These are phyloP conservation scores for Articulospora tetracladia DNA, from an alignment of 495 filamentous ascomycete genomes.

Conservation along the genomic window DNA sequence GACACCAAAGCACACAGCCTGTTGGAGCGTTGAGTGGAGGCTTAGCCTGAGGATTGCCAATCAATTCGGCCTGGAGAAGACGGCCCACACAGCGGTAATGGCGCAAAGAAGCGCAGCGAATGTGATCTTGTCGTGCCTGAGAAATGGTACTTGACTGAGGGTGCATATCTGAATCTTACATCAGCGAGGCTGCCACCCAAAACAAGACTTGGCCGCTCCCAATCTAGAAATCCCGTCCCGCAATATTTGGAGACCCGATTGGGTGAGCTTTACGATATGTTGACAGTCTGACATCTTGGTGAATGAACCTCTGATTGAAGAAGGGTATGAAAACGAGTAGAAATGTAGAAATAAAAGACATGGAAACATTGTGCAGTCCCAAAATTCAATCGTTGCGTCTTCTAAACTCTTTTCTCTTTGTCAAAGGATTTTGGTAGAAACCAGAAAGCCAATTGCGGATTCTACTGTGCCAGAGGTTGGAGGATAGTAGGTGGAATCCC, in stretches of 20 bases:
- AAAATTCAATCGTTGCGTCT: not conserved
- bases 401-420: not conserved
- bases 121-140: not conserved
- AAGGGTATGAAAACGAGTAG: too few relatives aligned
- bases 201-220: not conserved
- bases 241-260: not conserved
- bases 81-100: not conserved
- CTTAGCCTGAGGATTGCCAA: not conserved
- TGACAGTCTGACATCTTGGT: not conserved
- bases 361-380: not conserved
- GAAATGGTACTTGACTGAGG: not conserved
- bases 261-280: not conserved
- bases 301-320: too few relatives aligned
- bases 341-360: not conserved
- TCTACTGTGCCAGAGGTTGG: too few relatives aligned
- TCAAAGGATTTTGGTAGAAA: too few relatives aligned
- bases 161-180: not conserved
- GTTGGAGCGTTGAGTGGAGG: not conserved
- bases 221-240: not conserved
- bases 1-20: not conserved
- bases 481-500: too few relatives aligned
- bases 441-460: too few relatives aligned
- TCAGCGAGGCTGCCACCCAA: not conserved
- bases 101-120: not conserved
- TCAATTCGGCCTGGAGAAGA: not conserved